Evolutionary conservation across 2,329 filamentous ascomycete species (phyloP).

Genomic region (Exophiala phaeomuriformis): DNA sequence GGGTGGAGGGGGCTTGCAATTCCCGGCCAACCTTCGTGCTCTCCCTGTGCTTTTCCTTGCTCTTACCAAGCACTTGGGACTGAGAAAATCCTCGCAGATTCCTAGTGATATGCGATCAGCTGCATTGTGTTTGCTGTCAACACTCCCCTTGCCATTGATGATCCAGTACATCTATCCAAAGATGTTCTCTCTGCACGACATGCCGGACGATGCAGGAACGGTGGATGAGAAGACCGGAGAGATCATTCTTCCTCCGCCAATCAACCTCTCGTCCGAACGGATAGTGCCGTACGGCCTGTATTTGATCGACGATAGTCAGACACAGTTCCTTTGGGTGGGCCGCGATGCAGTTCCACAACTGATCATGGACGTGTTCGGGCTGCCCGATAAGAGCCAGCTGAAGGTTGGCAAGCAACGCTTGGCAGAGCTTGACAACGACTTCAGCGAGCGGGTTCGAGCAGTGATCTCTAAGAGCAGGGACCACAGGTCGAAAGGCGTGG

Average conservation of each 20-base stretch:
- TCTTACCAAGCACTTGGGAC: constrained; percentile 90
- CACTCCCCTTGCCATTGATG: constrained; percentile 34
- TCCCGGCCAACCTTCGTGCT: constrained; percentile 83
- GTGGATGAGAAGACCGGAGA: constrained; percentile 80
- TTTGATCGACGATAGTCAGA: constrained; percentile 93
- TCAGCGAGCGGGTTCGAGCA: constrained; percentile 86
- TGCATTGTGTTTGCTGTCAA: constrained; percentile 88
- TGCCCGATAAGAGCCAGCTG: constrained; percentile 72
- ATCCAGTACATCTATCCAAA: constrained; percentile 49
- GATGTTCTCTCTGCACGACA: constrained; percentile 77
- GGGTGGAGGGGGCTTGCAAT: constrained; percentile 83
- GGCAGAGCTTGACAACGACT: constrained; percentile 86
- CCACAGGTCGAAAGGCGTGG: constrained; percentile 76
- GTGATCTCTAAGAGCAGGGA: constrained; percentile 90
- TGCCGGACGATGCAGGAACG: constrained; percentile 86
- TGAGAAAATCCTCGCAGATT: constrained; percentile 88
- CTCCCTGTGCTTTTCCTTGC: constrained; percentile 87
- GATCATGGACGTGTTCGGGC: constrained; percentile 80
- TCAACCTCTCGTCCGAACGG: constrained; percentile 82
- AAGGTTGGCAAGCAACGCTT: constrained; percentile 85
- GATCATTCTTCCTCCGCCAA: constrained; percentile 73
- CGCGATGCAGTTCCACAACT: constrained; percentile 87
- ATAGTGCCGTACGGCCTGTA: constrained; percentile 88
- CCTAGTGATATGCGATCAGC: constrained; percentile 89
- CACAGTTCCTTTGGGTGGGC: constrained; percentile 94